A percentile compares a stretch with the other conserved stretches of the same genome.
phyloP scores from a whole-genome alignment of 306 rosid genomes.

The cucumber (Cucumis sativus) region Cucumber_9930_V3 NC_026655.2:1255501-1256000 shows the following conservation, averaged over 20 bases:
- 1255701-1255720: background rate
- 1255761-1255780: background rate
- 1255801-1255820: background rate
- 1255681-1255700: background rate
- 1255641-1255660: no score
- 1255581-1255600: no score
- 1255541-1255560: no score
- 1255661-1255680: background rate
- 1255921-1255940: background rate
- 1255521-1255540: no score
- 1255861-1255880: background rate
- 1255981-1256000: background rate
- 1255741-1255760: background rate
- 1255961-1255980: background rate
- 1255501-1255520: no score
- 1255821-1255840: background rate
- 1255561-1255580: no score
- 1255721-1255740: background rate
- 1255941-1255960: background rate
- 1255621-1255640: no score
- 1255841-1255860: background rate
- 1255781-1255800: background rate
- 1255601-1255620: no score
- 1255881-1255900: background rate
- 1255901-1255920: background rate